Conservation (phyloP, 345 rosid genomes). For the Toxicodendron radicans region DNA sequence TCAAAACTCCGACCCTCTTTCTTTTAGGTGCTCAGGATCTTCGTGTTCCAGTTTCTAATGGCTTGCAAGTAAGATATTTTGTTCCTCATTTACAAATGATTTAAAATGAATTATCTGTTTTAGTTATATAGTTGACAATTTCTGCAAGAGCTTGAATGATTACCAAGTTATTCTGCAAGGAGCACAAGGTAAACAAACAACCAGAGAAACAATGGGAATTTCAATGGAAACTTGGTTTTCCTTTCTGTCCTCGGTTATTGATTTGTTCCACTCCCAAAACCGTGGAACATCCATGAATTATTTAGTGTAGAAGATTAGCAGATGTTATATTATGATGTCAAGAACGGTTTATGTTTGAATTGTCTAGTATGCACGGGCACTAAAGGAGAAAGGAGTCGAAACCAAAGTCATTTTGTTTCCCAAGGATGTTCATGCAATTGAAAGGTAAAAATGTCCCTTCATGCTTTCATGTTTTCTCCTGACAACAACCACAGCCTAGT, state of each 20-base stretch:
- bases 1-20: conserved; percentile 83
- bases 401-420: conserved; percentile 72
- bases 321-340: neutral
- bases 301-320: neutral
- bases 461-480: neutral
- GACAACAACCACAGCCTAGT: neutral
- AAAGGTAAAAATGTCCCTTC: conserved; percentile 44
- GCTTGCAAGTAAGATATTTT: conserved; percentile 63
- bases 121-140: neutral
- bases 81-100: conserved; percentile 8
- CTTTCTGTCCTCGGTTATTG: neutral
- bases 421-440: conserved; percentile 64
- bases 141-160: conserved; percentile 1
- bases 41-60: conserved; percentile 81
- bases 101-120: neutral
- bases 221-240: neutral
- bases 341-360: conserved; percentile 18
- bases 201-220: neutral
- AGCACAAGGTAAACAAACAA: neutral
- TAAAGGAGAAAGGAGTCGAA: conserved; percentile 81
- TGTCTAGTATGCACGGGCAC: conserved; percentile 66
- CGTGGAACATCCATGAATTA: neutral
- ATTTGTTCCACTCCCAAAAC: neutral
- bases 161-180: neutral
- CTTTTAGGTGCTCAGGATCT: conserved; percentile 86